Conservation (phyloP, 1,139 yeast species). For the Taphrina confusa region DNA sequence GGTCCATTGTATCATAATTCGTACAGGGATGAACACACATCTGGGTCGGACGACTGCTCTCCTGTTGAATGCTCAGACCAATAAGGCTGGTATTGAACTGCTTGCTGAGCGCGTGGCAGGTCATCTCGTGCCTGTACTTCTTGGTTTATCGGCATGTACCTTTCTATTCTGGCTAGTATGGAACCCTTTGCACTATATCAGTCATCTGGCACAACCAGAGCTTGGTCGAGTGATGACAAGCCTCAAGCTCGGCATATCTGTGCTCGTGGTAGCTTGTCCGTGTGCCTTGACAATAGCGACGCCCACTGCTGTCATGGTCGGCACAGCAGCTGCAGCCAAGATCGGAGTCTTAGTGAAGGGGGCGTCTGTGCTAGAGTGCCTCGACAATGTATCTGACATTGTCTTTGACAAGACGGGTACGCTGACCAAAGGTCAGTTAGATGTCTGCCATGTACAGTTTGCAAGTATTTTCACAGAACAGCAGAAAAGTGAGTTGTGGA, state of each 20-base stretch:
- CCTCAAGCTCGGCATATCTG: conserved; percentile 82
- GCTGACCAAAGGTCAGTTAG: conserved; percentile 80
- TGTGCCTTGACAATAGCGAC: conserved; percentile 96
- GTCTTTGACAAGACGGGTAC: conserved; percentile 97
- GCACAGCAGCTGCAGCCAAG: conserved; percentile 92
- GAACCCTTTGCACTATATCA: conserved; percentile 49
- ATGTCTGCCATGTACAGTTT: conserved; percentile 46
- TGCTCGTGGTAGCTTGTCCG: conserved; percentile 95
- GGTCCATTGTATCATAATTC: conserved; percentile 65
- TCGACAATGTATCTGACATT: conserved; percentile 64
- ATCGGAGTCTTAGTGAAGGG: conserved; percentile 91
- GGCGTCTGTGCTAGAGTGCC: conserved; percentile 83
- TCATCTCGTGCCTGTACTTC: conserved; percentile 75
- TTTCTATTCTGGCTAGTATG: conserved; percentile 64
- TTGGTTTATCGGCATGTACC: conserved; percentile 63
- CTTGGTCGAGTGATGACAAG: conserved; percentile 65
- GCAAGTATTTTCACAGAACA: background rate
- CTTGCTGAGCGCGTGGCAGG: conserved; percentile 84
- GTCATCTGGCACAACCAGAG: conserved; percentile 47
- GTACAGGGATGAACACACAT: conserved; percentile 80
- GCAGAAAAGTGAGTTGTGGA: conserved; percentile 53
- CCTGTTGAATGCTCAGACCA: conserved; percentile 84
- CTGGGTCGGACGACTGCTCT: conserved; percentile 80
- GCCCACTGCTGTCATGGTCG: conserved; percentile 98
- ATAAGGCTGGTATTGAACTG: conserved; percentile 86